phyloP scores from a whole-genome alignment of 345 rosid species.

The Abelmoschus esculentus region DNA sequence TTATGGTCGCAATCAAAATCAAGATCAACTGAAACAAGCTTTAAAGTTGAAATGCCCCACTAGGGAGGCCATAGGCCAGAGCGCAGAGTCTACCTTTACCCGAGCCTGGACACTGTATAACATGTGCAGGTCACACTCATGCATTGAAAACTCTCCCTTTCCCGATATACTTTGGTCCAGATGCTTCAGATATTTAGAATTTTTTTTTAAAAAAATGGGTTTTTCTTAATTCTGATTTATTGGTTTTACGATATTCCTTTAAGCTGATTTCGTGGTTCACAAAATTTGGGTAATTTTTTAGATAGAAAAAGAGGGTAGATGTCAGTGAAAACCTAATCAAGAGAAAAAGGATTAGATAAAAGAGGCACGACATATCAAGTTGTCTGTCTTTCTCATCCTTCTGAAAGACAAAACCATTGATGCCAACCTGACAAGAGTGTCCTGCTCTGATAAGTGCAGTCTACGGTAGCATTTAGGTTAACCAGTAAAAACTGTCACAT shows the following conservation, averaged over 20 bases:
- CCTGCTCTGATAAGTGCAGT: background rate
- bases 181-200: background rate
- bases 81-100: no score
- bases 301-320: no score
- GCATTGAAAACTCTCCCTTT: no score
- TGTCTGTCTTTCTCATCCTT: background rate
- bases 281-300: background rate
- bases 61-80: background rate
- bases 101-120: no score
- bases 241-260: background rate
- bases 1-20: background rate
- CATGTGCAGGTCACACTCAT: no score
- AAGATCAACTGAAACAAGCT: background rate
- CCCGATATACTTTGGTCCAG: no score
- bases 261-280: conserved; percentile 1
- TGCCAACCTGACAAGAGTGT: no score
- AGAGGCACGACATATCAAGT: background rate
- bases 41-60: background rate
- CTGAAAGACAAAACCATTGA: background rate
- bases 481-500: background rate
- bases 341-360: no score
- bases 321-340: no score
- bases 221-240: background rate
- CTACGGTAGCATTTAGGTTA: background rate
- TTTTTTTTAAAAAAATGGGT: no score